phyloP scores from a whole-genome alignment of 2,329 filamentous ascomycete genomes.

The Tolypocladium tropicale region DNA sequence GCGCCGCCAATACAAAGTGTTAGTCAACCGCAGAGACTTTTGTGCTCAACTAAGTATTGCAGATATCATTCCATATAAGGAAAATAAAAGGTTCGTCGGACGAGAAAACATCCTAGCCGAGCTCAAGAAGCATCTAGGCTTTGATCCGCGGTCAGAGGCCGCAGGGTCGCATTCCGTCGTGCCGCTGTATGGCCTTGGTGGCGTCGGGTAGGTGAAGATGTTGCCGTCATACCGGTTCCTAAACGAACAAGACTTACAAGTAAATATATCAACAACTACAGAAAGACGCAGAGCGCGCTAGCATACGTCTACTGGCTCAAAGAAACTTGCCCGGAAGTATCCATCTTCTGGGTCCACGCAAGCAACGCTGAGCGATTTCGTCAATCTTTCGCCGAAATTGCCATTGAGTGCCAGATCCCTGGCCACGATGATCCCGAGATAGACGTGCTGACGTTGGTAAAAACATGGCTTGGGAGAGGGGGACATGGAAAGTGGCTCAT shows the following conservation, averaged over 20 bases:
- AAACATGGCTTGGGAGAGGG: slow-evolving; percentile 15
- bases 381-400: slow-evolving; percentile 14
- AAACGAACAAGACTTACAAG: too few species aligned
- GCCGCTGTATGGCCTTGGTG: neutral
- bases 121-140: neutral
- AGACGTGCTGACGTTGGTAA: slow-evolving; percentile 14
- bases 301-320: slow-evolving; percentile 15
- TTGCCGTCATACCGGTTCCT: neutral
- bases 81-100: neutral
- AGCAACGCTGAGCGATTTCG: slow-evolving; percentile 18
- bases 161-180: neutral
- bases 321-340: slow-evolving; percentile 9
- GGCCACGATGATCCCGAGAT: slow-evolving; percentile 10
- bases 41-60: neutral
- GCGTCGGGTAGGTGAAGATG: neutral
- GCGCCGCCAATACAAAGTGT: neutral
- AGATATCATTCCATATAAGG: neutral
- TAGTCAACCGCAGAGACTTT: neutral
- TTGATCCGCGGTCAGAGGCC: neutral
- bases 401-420: slow-evolving; percentile 13
- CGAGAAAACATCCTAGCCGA: neutral
- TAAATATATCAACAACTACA: slow-evolving; percentile 1
- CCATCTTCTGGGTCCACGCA: slow-evolving; percentile 23
- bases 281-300: slow-evolving; percentile 23
- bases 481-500: slow-evolving; percentile 10